Conservation (phyloP, 2,329 filamentous ascomycete species). For the Pestalotiopsis sp. region DNA sequence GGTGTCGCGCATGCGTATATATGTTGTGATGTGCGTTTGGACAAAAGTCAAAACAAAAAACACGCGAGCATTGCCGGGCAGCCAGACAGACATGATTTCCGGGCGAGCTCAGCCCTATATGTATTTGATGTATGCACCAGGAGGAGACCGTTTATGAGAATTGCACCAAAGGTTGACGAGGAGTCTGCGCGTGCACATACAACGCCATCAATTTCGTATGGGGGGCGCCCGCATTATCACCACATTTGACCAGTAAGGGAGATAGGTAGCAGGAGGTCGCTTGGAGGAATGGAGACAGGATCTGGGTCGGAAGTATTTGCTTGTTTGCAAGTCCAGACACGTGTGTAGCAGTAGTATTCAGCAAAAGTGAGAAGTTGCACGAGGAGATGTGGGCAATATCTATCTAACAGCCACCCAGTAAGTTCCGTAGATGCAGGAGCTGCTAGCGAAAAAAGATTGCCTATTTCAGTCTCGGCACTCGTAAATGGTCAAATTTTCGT, state of each 20-base stretch:
- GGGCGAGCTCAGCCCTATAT: neutral
- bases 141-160: neutral
- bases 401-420: slow-evolving; percentile 96
- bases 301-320: neutral
- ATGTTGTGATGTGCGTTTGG: neutral
- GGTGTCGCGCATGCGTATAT: neutral
- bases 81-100: neutral
- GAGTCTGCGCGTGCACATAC: neutral
- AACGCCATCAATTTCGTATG: neutral
- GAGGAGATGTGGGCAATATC: slow-evolving; percentile 77
- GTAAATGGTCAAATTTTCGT: slow-evolving; percentile 90
- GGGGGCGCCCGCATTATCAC: neutral
- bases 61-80: neutral
- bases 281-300: neutral
- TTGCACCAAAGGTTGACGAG: neutral
- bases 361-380: neutral
- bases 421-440: slow-evolving; percentile 69
- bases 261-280: neutral
- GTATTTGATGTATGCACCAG: no score
- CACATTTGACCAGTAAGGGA: neutral
- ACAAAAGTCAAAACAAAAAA: neutral
- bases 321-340: neutral
- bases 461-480: slow-evolving; percentile 77
- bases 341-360: neutral
- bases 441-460: slow-evolving; percentile 98